Base-by-base conservation (phyloP, 176 grass and related monocot genomes). In the Aegilops tauschii region DNA sequence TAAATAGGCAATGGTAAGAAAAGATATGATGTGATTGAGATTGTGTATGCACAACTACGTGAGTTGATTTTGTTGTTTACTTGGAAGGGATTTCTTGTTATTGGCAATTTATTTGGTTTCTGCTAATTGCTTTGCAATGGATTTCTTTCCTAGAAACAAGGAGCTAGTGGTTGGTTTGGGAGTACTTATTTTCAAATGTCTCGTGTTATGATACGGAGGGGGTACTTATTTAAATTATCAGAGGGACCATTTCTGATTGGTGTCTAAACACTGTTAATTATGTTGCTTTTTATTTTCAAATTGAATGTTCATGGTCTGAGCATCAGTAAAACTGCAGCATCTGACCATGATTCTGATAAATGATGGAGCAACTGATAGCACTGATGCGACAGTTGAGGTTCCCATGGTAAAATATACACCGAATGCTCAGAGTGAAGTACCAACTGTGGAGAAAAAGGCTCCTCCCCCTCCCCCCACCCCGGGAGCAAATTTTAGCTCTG, bases 351-450 rank as follows among this genome's bases (percentile, higher is more conserved):
- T 77, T 81, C 49, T 58, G 40, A 11, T 44, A 83, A 87, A 61
- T 78, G 37, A 81, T 47, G 28, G 70, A 76, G 10, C 80, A 95
- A 82, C 67, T 34, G 12, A 84, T 65, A 77, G 59, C 63, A 76
- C n/a, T 34, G 86, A 91, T 45, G 69, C 83, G 61, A 39, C 37
- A 84, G 72, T 86, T 86, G 83, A 81, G 74, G 84, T 79, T 78
- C 54, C 83, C 87, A 61, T 80, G 25, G 69, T 72, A 63, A 87
- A 81, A 77, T 80, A 87, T 49, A 66, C 58, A 28, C 69, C 61
- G 63, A 87, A 76, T 74, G 34, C 45, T 80, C 61, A 69, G 35
- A 91, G 83, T 25, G 66, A 92, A 87, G 79, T 84, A 9, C 76
- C 81, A 75, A 17, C 21, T 77, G n/a, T 69, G 45, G 37, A 40